Evolutionary conservation across 2,329 filamentous ascomycete genomes (phyloP), one percentile per base, ranked within the genome.

Genomic region (Chaetothyriales sp.): DNA sequence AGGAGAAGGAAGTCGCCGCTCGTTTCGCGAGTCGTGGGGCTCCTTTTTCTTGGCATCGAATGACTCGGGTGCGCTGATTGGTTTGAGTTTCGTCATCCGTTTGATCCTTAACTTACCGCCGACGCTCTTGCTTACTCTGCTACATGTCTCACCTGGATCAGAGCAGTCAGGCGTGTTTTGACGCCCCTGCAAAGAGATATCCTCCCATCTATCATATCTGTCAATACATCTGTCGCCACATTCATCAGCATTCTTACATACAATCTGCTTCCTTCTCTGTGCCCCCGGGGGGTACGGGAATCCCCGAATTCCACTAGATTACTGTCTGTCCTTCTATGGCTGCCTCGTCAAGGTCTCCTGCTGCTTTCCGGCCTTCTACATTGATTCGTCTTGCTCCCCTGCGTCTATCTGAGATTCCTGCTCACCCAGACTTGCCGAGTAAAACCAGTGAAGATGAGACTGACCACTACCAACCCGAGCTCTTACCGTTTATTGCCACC

Each of bases 351-450:
- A 39, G 10, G 32, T 4, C 42, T 20, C 20, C 48, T 10, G 43
- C 50, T 18, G 19, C 50, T 36, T 39, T 39, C 15, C 32, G 15
- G 32, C 32, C 32, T 12, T 39, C 32, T 12, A 39, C 32, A 15
- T 39, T 58, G 45, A 49, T 60, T 52, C 55, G 58, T 22, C 53
- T 60, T 5, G 51, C 53, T 7, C 55, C 58, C 15, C 42, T 60
- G 5, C 51, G 55, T 28, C 20, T 58, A 15, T 46, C 46, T 32
- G 52, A 59, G 18, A 51, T 60, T n/a, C 58, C 58, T 2, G 43
- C 39, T 7, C 58, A 60, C 46, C 46, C 55, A 3, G 52, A 52
- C 15, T 52, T 60, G 6, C 52, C 53, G 8, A 22, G 8, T 28
- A 47, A 47, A 32, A 18, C 18, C 20, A 32, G 26, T 26, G 45